Percentiles rank a stretch among this genome's conserved stretches.
Conservation (phyloP, 257 asterid genomes). For the Salvia miltiorrhiza region DNA sequence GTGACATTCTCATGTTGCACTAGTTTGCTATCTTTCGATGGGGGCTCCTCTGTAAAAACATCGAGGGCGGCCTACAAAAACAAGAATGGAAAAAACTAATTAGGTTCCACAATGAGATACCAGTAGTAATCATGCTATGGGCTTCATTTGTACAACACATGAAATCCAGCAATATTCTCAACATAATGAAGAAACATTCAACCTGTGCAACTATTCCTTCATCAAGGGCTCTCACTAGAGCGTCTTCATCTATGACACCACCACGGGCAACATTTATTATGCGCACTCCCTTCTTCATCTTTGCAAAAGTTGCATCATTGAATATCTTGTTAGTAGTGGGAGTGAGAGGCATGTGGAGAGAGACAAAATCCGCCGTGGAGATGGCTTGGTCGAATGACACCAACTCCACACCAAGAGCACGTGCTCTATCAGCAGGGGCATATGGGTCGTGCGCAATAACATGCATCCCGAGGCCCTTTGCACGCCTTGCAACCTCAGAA, state of each 20-base stretch:
- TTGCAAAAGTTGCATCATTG: slow-evolving; percentile 78
- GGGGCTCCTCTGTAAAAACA: slow-evolving; percentile 90
- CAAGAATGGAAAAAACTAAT: slow-evolving; percentile 2
- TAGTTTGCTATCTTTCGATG: slow-evolving; percentile 68
- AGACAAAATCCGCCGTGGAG: slow-evolving; percentile 72
- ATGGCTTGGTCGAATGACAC: slow-evolving; percentile 87
- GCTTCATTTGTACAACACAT: not conserved
- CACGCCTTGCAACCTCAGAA: slow-evolving; percentile 74
- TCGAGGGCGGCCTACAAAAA: slow-evolving; percentile 87
- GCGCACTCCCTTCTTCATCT: slow-evolving; percentile 92
- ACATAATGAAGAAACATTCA: not conserved
- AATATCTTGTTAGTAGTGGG: slow-evolving; percentile 74
- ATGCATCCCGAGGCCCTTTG: slow-evolving; percentile 94
- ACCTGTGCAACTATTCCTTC: slow-evolving; percentile 92
- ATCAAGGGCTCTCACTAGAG: slow-evolving; percentile 87
- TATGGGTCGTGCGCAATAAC: slow-evolving; percentile 95
- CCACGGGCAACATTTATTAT: slow-evolving; percentile 85
- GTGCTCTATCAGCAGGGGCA: slow-evolving; percentile 97
- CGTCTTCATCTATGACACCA: slow-evolving; percentile 96
- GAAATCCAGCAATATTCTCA: not conserved
- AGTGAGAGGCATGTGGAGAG: slow-evolving; percentile 99
- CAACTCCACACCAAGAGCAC: slow-evolving; percentile 85
- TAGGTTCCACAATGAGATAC: slow-evolving; percentile 9
- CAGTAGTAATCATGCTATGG: not conserved
- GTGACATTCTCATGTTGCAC: slow-evolving; percentile 85